Percentiles rank a stretch among this genome's conserved stretches.
phyloP scores from a whole-genome alignment of 805 yeast genomes.

The Saccharomycopsis sp. region DNA sequence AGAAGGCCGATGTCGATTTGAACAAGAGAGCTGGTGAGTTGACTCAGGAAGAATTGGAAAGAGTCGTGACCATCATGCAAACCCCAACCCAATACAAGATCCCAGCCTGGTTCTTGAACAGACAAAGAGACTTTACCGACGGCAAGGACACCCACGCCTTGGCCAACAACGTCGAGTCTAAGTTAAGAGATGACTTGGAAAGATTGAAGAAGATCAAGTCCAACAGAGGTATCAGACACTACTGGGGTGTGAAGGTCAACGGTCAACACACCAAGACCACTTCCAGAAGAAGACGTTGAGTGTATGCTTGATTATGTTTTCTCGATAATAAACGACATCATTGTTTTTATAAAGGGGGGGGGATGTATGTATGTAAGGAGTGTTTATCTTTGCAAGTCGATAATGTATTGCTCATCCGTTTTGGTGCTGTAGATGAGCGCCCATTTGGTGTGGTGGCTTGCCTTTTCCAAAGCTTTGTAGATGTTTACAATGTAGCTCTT shows the following conservation, averaged over 20 bases:
- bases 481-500: slow-evolving; percentile 71
- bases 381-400: slow-evolving; percentile 50
- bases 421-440: slow-evolving; percentile 74
- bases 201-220: slow-evolving; percentile 99
- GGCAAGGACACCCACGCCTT: slow-evolving; percentile 99
- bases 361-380: background rate
- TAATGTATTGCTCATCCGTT: slow-evolving; percentile 57
- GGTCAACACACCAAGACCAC: slow-evolving; percentile 99
- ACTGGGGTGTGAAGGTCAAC: slow-evolving; percentile 99
- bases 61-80: slow-evolving; percentile 99
- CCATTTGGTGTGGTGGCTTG: slow-evolving; percentile 64
- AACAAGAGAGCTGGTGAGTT: slow-evolving; percentile 99
- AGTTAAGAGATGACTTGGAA: slow-evolving; percentile 99
- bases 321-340: background rate
- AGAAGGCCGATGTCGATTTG: slow-evolving; percentile 99
- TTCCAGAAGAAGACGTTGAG: slow-evolving; percentile 50
- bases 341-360: background rate
- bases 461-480: slow-evolving; percentile 63
- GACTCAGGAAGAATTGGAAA: slow-evolving; percentile 99
- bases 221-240: slow-evolving; percentile 99
- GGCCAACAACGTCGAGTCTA: slow-evolving; percentile 98
- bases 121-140: slow-evolving; percentile 97
- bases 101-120: slow-evolving; percentile 99
- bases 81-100: slow-evolving; percentile 99
- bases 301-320: slow-evolving; percentile 2